Percentiles rank a stretch among this genome's conserved stretches.
phyloP scores from a whole-genome alignment of 139 green algal species.

The Mychonastes homosphaera region DNA sequence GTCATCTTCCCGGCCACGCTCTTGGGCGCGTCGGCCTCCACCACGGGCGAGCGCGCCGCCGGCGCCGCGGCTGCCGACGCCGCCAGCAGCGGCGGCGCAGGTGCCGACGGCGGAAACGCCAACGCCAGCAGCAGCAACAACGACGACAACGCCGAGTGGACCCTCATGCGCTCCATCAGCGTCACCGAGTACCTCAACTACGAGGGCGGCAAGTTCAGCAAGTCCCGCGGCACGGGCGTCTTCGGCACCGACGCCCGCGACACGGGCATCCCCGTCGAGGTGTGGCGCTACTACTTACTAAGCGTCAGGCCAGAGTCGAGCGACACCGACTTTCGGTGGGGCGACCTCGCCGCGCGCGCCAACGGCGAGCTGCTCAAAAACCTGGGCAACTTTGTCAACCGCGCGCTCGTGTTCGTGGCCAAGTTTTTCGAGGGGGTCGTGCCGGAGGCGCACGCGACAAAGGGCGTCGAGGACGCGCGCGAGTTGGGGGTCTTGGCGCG shows the following conservation, averaged over 20 bases:
- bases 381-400: conserved; percentile 77
- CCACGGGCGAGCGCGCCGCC: background rate
- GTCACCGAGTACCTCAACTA: conserved; percentile 99
- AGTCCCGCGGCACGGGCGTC: conserved; percentile 83
- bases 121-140: background rate
- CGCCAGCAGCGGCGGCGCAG: background rate
- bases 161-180: conserved; percentile 88
- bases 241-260: conserved; percentile 90
- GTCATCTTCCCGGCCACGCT: conserved; percentile 91
- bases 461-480: conserved; percentile 25
- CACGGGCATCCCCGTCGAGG: conserved; percentile 62
- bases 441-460: conserved; percentile 22
- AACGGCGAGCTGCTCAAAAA: conserved; percentile 94
- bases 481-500: conserved; percentile 42
- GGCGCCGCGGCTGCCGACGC: background rate
- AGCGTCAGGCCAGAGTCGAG: conserved; percentile 63
- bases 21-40: conserved; percentile 36
- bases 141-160: conserved; percentile 49
- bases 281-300: conserved; percentile 97
- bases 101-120: too few species aligned
- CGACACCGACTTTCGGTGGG: conserved; percentile 87
- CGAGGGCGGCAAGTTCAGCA: conserved; percentile 93
- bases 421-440: conserved; percentile 62
- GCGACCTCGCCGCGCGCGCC: conserved; percentile 66
- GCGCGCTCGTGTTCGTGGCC: conserved; percentile 45